These are phyloP conservation scores for Phanerochaete sordida DNA, from an alignment of 768 basidiomycete genomes.

Conservation along the genomic window DNA sequence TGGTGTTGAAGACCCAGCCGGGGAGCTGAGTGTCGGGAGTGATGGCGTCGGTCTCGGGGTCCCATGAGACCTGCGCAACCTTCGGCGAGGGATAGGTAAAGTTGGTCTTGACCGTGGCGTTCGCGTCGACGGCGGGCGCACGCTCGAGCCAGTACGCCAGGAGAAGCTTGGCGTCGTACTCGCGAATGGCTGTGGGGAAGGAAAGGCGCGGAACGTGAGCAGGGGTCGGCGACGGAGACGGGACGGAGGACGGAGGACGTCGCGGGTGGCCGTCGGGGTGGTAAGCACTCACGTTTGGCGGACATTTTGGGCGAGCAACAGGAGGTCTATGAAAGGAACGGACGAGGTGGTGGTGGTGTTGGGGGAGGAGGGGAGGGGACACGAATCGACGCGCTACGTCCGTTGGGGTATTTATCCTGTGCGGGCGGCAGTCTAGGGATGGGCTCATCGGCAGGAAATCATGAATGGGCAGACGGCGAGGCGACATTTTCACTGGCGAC, in stretches of 20 bases:
- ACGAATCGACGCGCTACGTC: conserved; percentile 9
- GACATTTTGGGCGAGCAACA: conserved; percentile 21
- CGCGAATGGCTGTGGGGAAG: conserved; percentile 66
- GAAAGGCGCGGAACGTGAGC: neutral
- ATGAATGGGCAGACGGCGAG: conserved; percentile 16
- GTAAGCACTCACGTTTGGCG: conserved; percentile 24
- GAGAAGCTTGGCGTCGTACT: conserved; percentile 98
- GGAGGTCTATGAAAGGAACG: neutral
- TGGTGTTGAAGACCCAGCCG: conserved; percentile 76
- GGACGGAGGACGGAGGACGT: neutral
- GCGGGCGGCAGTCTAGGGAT: conserved; percentile 17
- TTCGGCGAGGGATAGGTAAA: conserved; percentile 65
- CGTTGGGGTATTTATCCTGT: conserved; percentile 20
- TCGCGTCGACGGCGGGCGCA: conserved; percentile 73
- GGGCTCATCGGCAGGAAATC: conserved; percentile 24
- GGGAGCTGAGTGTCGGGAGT: conserved; percentile 62
- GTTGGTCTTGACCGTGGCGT: conserved; percentile 48
- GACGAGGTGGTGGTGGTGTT: conserved; percentile 7
- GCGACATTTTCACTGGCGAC: neutral
- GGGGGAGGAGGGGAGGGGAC: conserved; percentile 9
- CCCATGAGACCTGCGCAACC: conserved; percentile 89
- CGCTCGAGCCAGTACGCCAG: conserved; percentile 96
- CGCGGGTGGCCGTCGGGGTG: neutral
- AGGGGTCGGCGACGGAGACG: neutral
- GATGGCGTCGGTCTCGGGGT: conserved; percentile 59